Evolutionary conservation across 768 basidiomycete species (phyloP), one percentile per base, ranked within the genome.

Genomic region (Albatrellus ellisii): DNA sequence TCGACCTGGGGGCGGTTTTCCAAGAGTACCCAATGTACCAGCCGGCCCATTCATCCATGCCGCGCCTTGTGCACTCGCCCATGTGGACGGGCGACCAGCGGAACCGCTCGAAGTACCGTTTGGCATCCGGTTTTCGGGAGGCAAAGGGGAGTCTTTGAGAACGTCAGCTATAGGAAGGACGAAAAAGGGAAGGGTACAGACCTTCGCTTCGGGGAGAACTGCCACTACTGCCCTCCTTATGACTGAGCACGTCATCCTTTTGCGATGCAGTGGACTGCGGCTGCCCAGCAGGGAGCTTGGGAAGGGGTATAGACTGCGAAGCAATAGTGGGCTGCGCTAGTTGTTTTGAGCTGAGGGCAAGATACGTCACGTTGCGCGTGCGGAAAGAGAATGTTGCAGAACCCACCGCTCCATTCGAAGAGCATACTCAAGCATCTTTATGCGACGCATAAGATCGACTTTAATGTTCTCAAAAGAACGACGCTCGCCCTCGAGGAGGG

Each of bases 341-440:
- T 59, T 89, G 86, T 62, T 88, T 89, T 52, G 84, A 82, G 53
- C 86, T 89, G 57, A 42, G 44, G 43, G 41, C 52, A 52, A 60
- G 38, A 11, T 26, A 33, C 21, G 62, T 59, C 61, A 67, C 57
- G 68, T 51, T 46, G 42, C 34, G 36, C 33, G 33, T 20, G 47
- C 41, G 29, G 43, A 12, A 21, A 43, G 33, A 44, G 29, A 46
- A 42, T 42, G 41, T 44, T 36, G 46, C 28, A 45, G 47, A n/a
- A 68, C 75, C 55, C 48, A 95, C 92, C 95, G 79, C 66, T 99
- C 95, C 68, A 92, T 79, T 36, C 90, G 79, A 36, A 99, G 68
- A 29, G 94, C 95, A 62, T 90, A 97, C 63, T 99, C 95, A 39
- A 99, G 77, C 94, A 99, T 95, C 75, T 95, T 95, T 52, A 97